Evolutionary conservation across 2,329 filamentous ascomycete genomes (phyloP).

Genomic region (Daldinia sp.): DNA sequence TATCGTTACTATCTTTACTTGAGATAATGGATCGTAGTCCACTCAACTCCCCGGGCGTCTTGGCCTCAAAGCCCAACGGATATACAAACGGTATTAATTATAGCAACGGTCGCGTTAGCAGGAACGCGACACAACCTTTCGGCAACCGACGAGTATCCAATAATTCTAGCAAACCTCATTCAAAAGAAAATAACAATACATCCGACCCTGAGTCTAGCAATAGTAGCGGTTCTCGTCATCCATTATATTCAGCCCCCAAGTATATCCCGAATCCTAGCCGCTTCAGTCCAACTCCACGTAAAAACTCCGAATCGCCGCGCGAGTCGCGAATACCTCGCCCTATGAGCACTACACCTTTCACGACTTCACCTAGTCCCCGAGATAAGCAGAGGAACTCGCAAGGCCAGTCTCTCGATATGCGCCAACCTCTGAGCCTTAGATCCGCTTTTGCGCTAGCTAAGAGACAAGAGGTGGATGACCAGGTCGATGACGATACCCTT

Average conservation of each 20-base stretch:
- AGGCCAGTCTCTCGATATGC: conserved; percentile 36
- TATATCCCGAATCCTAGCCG: conserved; percentile 25
- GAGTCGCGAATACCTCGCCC: conserved; percentile 44
- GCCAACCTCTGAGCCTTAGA: conserved; percentile 41
- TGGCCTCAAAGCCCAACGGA: conserved; percentile 41
- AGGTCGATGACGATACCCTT: conserved; percentile 38
- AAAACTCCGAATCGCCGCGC: conserved; percentile 33
- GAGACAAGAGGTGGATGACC: conserved; percentile 20
- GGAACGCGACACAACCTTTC: conserved; percentile 35
- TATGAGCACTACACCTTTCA: conserved; percentile 20
- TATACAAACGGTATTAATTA: conserved; percentile 10
- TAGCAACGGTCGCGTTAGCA: conserved; percentile 28
- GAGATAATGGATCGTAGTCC: conserved; percentile 39
- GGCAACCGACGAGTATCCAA: conserved; percentile 24
- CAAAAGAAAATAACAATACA: conserved; percentile 40
- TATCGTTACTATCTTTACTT: conserved; percentile 5
- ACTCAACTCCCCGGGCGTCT: conserved; percentile 30
- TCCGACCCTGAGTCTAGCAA: conserved; percentile 37
- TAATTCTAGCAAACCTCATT: conserved; percentile 32
- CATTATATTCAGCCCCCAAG: conserved; percentile 26
- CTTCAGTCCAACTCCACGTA: conserved; percentile 26
- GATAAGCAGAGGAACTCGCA: conserved; percentile 15
- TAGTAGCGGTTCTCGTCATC: conserved; percentile 24
- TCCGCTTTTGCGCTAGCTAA: conserved; percentile 43
- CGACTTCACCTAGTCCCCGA: conserved; percentile 7